Evolutionary conservation across 345 rosid species (phyloP), one percentile per base, ranked within the genome.

Genomic region (Lepidium africanum): DNA sequence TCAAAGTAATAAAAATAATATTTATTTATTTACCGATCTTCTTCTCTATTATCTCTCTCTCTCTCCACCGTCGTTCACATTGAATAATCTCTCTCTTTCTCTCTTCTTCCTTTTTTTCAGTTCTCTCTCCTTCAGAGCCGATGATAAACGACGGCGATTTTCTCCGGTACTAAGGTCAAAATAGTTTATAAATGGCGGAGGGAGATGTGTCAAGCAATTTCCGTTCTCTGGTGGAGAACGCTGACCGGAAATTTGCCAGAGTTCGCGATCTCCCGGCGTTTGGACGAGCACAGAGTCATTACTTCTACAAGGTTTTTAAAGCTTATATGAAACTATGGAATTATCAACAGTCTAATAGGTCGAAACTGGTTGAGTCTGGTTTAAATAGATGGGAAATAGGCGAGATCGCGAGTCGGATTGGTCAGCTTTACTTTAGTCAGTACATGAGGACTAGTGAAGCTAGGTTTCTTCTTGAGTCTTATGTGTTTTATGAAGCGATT

Each of bases 401-500:
- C 30, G 96, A 94, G 88, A 89, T 94, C 86, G 99, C 99, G 10
- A 84, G 97, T 78, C 93, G 99, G 77, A 95, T 95, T 86, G 97
- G 97, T 25, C 99, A 95, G 88, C 87, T 95, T 30, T 95, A 95
- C 80, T 95, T 83, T 75, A 81, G 79, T 64, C 99, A 89, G 84
- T 95, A 91, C 78, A 87, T 82, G 96, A 85, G 99, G 76, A 89
- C 90, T 3, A 89, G 96, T 79, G 91, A 91, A 72, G 84, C 86
- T 35, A 77, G 93, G 79, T 95, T 91, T 30, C 82, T 95, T 42
- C 80, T 91, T 2, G 99, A 91, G 72, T 84, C 97, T 7, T 95
- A 85, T 63, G 88, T 95, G 21, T 95, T 95, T 71, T 95, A 95
- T 60, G 96, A 95, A 38, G 99, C 99, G 14, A 91, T 95, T 77